A percentile compares a stretch with the other conserved stretches of the same genome.
Evolutionary conservation across 345 rosid species (phyloP).

Genomic region (Bruguiera parviflora): DNA sequence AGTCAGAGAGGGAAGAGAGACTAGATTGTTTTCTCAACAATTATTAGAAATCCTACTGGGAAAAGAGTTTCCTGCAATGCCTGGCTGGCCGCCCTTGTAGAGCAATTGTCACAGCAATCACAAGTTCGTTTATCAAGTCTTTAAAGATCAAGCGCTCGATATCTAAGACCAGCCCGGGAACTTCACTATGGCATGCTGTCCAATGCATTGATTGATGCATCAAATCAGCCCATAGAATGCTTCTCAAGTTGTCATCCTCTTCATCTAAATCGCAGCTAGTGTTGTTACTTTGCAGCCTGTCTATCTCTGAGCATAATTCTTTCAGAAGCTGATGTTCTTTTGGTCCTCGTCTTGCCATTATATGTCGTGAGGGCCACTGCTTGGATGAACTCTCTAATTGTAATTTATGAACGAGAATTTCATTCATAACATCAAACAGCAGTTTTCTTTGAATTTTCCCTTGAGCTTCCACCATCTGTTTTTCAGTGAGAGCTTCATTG

Average conservation of each 20-base stretch:
- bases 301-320: conserved; percentile 66
- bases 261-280: conserved; percentile 40
- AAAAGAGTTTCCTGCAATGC: conserved; percentile 14
- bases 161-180: conserved; percentile 58
- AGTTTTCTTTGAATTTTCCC: conserved; percentile 61
- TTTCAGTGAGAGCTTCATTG: conserved; percentile 25
- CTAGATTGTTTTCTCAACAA: neutral
- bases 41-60: neutral
- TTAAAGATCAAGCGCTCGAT: conserved; percentile 81
- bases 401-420: conserved; percentile 48
- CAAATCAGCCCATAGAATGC: conserved; percentile 50
- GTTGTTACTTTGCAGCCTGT: conserved; percentile 46
- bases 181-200: conserved; percentile 46
- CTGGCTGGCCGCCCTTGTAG: conserved; percentile 7
- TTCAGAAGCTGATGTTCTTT: conserved; percentile 45
- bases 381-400: conserved; percentile 33
- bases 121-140: conserved; percentile 70
- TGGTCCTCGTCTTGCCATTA: conserved; percentile 28
- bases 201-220: conserved; percentile 45
- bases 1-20: neutral
- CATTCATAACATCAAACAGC: conserved; percentile 70
- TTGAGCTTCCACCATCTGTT: conserved; percentile 26
- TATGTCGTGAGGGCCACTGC: conserved; percentile 23
- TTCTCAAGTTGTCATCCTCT: conserved; percentile 44
- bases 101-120: conserved; percentile 38